Evolutionary conservation across 78 protist genomes (phyloP).

Genomic region (Dictyostelium brefeldianum): DNA sequence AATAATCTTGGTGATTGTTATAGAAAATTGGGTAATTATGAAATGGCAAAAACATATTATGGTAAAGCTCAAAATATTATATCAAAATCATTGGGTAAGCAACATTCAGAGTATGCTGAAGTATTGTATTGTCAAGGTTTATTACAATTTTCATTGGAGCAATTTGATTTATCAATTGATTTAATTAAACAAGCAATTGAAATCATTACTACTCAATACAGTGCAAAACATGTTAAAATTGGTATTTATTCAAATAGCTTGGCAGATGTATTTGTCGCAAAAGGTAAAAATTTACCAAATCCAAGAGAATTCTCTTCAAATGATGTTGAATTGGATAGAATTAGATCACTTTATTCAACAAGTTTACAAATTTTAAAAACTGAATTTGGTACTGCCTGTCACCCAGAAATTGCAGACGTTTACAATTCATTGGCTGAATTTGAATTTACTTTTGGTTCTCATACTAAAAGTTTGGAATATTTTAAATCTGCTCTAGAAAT

Average conservation of each 20-base stretch:
- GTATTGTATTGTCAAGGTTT: constrained; percentile 57
- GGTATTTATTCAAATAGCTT: constrained; percentile 54
- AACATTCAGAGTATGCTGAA: constrained; percentile 78
- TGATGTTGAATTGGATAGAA: background rate
- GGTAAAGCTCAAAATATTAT: constrained; percentile 19
- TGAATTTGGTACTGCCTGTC: constrained; percentile 37
- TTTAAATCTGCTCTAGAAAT: constrained; percentile 43
- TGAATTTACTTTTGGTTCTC: constrained; percentile 39
- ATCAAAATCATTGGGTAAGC: constrained; percentile 46
- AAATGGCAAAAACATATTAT: constrained; percentile 33
- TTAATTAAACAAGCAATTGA: constrained; percentile 39
- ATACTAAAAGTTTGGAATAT: constrained; percentile 1
- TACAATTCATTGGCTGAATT: constrained; percentile 23
- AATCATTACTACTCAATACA: constrained; percentile 16
- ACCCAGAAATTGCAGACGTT: constrained; percentile 70
- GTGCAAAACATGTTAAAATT: constrained; percentile 48
- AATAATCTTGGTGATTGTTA: constrained; percentile 61
- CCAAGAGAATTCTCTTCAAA: background rate
- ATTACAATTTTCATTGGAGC: constrained; percentile 7
- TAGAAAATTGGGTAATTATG: constrained; percentile 29
- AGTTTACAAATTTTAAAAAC: background rate
- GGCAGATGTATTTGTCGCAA: constrained; percentile 23
- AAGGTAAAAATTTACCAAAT: constrained; percentile 2
- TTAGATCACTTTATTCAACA: background rate
- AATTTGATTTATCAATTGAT: constrained; percentile 11